A percentile compares a stretch with the other conserved stretches of the same genome.
phyloP scores from a whole-genome alignment of 2,329 filamentous ascomycete species.

The Fusarium sp. region DNA sequence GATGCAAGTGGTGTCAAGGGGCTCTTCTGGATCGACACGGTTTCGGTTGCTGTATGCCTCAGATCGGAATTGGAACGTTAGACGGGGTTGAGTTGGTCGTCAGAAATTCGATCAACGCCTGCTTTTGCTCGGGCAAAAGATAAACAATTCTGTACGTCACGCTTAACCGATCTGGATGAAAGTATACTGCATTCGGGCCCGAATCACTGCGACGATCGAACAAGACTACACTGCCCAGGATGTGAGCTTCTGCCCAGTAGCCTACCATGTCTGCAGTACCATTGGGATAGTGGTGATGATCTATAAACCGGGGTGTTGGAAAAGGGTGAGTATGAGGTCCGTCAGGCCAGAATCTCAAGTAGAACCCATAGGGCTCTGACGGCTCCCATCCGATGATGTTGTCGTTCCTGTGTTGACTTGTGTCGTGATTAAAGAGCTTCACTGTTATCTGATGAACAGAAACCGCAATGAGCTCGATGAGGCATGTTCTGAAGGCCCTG shows the following conservation, averaged over 20 bases:
- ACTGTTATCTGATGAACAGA: constrained; percentile 52
- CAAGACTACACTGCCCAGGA: constrained; percentile 7
- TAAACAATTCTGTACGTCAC: constrained; percentile 11
- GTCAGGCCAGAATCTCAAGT: constrained; percentile 15
- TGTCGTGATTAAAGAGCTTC: constrained; percentile 40
- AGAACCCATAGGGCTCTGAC: constrained; percentile 20
- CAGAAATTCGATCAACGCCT: not conserved
- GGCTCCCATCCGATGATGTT: constrained; percentile 43
- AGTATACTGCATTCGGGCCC: constrained; percentile 9
- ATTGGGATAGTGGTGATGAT: not conserved
- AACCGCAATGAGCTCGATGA: constrained; percentile 53
- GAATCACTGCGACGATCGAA: constrained; percentile 4
- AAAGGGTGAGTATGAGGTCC: constrained; percentile 45
- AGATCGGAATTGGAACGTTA: not conserved
- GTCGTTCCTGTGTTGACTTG: constrained; percentile 45
- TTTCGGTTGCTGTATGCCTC: not conserved
- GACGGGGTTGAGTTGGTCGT: not conserved
- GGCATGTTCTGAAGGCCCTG: constrained; percentile 45
- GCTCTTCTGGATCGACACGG: constrained; percentile 12
- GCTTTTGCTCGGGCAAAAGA: not conserved
- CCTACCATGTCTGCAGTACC: not conserved
- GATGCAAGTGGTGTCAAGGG: not conserved
- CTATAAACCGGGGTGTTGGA: constrained; percentile 43
- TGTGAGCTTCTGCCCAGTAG: constrained; percentile 16
- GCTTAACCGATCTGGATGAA: not conserved